Evolutionary conservation across 805 yeast species (phyloP), one percentile per base, ranked within the genome.

Genomic region (Candida yuanshanica): DNA sequence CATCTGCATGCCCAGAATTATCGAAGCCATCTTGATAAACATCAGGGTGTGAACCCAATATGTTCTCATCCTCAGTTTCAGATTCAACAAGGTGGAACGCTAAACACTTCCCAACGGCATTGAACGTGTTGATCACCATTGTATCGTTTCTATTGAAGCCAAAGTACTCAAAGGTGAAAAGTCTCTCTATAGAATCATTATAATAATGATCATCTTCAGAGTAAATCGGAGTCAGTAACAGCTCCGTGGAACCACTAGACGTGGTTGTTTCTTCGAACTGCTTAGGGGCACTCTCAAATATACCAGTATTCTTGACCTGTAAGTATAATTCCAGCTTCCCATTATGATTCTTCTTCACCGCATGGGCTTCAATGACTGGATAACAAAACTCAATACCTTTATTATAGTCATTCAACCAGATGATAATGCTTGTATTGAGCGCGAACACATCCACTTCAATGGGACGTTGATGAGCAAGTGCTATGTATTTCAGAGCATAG

Each of bases 131-230:
- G 11, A 47, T 50, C 2, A 69, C 65, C 59, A 68, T 46, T 17
- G 59, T 62, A 36, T 66, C 66, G 5, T 72, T 71, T 44, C 64
- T 55, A 41, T 66, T 67, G 13, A 60, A 51, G 0, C 73, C 73
- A 51, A 66, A 66, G 43, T 55, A 55, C 16, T 53, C 56, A 46
- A 56, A 60, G 0, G 64, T 63, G 50, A 68, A 68, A 10, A 68
- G 46, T 5, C 52, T 50, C 32, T 68, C 71, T 4, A 63, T 54
- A 11, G 54, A 48, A 7, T 57, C 52, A 42, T 62, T 63, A 39
- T 59, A 62, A 39, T 59, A 63, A 33, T 69, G 52, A 26, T 67
- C 71, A 39, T 52, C 54, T 39, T 62, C 64, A 1, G 59, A 54
- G 39, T 55, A 61, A 32, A 52, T 56, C n/a, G 72, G 71, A 7